phyloP scores from a whole-genome alignment of 2,329 filamentous ascomycete species.

The Fusarium camptoceras region DNA sequence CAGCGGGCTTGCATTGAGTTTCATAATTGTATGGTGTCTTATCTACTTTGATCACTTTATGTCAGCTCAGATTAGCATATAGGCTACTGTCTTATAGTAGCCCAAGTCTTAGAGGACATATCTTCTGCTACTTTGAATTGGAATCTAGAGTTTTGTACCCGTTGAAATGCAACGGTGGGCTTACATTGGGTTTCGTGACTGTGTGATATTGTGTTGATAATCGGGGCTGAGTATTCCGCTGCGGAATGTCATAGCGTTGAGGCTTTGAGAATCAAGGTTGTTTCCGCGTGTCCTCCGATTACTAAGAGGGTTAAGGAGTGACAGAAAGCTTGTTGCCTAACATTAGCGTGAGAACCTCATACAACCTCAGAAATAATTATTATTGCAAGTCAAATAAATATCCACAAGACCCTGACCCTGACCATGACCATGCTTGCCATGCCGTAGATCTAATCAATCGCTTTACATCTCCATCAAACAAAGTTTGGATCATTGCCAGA shows the following conservation, averaged over 20 bases:
- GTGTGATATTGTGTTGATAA: not conserved
- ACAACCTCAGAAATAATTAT: not conserved
- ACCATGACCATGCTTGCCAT: not conserved
- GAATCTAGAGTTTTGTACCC: slow-evolving; percentile 1
- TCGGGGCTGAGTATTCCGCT: not conserved
- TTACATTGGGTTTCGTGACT: not conserved
- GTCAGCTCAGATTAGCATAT: too few species aligned
- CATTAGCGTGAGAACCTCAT: not conserved
- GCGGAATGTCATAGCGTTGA: slow-evolving; percentile 1
- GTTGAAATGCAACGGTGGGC: not conserved
- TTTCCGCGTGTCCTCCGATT: not conserved
- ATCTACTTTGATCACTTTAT: too few species aligned
- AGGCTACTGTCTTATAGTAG: too few species aligned
- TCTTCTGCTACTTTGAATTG: slow-evolving; percentile 4
- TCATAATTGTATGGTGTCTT: too few species aligned
- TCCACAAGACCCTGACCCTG: not conserved
- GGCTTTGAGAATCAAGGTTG: not conserved
- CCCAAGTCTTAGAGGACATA: too few species aligned
- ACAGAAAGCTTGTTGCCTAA: not conserved
- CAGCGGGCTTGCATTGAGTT: not conserved
- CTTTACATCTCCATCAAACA: not conserved
- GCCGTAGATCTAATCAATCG: not conserved
- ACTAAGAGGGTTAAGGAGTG: not conserved
- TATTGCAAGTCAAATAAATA: not conserved
- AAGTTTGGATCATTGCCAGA: not conserved